Evolutionary conservation across 1,139 yeast genomes (phyloP).

Genomic region (Taphrina flavorubra): DNA sequence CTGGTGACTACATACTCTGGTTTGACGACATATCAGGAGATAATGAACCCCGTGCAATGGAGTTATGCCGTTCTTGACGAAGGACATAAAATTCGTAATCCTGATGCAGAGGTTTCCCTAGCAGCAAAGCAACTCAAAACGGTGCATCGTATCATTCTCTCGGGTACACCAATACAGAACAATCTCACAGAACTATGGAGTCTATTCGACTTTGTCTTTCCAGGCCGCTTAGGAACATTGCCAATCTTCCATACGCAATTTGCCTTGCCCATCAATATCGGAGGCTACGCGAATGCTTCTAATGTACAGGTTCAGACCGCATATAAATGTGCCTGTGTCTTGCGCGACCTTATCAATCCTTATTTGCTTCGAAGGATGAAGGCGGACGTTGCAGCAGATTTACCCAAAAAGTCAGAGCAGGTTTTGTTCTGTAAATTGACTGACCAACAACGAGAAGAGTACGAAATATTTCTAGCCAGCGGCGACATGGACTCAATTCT

Average conservation of each 20-base stretch:
- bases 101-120: slow-evolving; percentile 85
- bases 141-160: slow-evolving; percentile 78
- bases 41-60: slow-evolving; percentile 76
- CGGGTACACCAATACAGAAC: slow-evolving; percentile 97
- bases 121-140: slow-evolving; percentile 84
- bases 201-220: slow-evolving; percentile 89
- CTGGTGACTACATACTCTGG: slow-evolving; percentile 93
- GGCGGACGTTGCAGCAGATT: slow-evolving; percentile 93
- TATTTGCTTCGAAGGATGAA: slow-evolving; percentile 84
- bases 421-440: slow-evolving; percentile 90
- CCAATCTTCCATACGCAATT: slow-evolving; percentile 94
- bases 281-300: slow-evolving; percentile 98
- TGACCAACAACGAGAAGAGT: slow-evolving; percentile 71
- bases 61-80: slow-evolving; percentile 91
- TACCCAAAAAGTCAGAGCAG: slow-evolving; percentile 90
- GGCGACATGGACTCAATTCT: slow-evolving; percentile 76
- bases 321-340: slow-evolving; percentile 89
- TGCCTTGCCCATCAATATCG: slow-evolving; percentile 88
- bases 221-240: slow-evolving; percentile 89
- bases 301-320: slow-evolving; percentile 97
- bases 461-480: slow-evolving; percentile 73
- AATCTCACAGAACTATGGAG: slow-evolving; percentile 93
- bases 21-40: slow-evolving; percentile 72
- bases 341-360: slow-evolving; percentile 87
- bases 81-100: slow-evolving; percentile 95